Evolutionary conservation across 768 basidiomycete genomes (phyloP), one percentile per base, ranked within the genome.

Genomic region (Boletellus ananas): DNA sequence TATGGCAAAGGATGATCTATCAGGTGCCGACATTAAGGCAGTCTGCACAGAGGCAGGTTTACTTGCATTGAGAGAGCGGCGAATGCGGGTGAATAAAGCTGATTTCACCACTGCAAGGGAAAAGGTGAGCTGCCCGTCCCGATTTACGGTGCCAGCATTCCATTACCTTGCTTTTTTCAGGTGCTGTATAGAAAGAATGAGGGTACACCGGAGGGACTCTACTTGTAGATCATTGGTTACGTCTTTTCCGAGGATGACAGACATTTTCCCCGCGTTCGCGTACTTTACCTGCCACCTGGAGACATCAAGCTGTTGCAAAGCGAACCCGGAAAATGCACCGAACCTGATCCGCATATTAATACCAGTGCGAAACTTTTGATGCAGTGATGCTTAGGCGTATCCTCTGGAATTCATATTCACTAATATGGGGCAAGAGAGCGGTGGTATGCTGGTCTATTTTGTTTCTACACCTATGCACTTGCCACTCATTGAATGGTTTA

Each of bases 1-100:
- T 49, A 88, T 87, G 73, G 85, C 87, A 25, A 98, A 98, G 70
- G 96, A 99, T 60, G 95, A 97, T 61, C 72, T 96, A 18, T 92
- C 90, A 12, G 96, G 96, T 40, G 96, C 96, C 2, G 96, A 99
- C 63, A 98, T 99, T 78, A 98, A 98, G 73, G 96, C 95, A 2
- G 91, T 98, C 5, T 97, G 94, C 67, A 98, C 96, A 6, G 96
- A 99, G 66, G 95, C 96, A n/a, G 96, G 96, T 58, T 70, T 99
- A 45, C 76, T 98, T 31, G 96, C 96, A 5, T 74, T 99, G 52
- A 80, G 96, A 57, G 96, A 99, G 68, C 78, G 96, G 47, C 78
- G 96, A 54, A 98, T 94, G 93, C 77, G 89, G 64, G 95, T 97
- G 13, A 90, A 82, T 31, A 94, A 96, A 72, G 79, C 77, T 7